Conservation (phyloP, 1,139 yeast species). For the Arxiozyma slooffiae region DNA sequence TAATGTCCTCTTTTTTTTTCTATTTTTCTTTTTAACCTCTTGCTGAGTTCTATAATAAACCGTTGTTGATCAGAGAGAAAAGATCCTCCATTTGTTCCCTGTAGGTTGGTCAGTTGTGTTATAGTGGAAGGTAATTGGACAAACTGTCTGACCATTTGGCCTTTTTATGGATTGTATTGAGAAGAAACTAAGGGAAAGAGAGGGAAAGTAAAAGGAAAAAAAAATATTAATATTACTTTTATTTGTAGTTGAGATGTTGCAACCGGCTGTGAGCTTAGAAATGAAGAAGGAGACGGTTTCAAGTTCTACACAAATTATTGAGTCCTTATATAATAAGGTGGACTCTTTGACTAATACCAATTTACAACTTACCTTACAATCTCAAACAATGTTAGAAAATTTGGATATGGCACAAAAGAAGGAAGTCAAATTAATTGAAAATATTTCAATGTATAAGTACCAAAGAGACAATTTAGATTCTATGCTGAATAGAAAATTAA, state of each 20-base stretch:
- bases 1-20: no score
- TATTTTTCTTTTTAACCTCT: neutral
- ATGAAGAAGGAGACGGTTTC: neutral
- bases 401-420: constrained; percentile 39
- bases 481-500: constrained; percentile 53
- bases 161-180: no score
- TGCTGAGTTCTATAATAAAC: neutral
- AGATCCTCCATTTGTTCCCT: neutral
- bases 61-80: neutral
- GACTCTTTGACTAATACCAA: constrained; percentile 47
- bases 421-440: constrained; percentile 55
- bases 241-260: neutral
- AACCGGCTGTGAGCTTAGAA: neutral
- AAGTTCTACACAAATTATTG: constrained; percentile 38
- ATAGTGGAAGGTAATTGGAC: neutral
- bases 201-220: neutral
- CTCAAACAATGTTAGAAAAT: constrained; percentile 43
- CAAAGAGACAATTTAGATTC: constrained; percentile 59
- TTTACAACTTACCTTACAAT: constrained; percentile 38
- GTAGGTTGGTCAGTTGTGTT: neutral
- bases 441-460: constrained; percentile 42
- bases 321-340: constrained; percentile 45
- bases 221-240: no score
- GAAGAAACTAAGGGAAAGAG: neutral
- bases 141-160: neutral